Conservation (phyloP, 805 yeast genomes). For the Saturnispora bothae region DNA sequence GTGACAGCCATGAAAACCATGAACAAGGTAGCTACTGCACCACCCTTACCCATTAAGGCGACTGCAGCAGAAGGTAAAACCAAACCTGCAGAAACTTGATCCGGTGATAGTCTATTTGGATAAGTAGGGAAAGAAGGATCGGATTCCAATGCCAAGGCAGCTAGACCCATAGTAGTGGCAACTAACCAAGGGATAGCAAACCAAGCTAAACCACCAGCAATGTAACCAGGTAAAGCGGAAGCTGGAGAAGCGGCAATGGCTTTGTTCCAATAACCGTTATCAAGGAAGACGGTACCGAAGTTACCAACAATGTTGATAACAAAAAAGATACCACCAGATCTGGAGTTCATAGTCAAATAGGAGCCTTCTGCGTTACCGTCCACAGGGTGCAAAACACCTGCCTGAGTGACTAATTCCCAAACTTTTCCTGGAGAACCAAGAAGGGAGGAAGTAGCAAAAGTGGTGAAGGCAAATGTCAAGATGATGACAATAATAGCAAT, state of each 20-base stretch:
- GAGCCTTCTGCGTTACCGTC: constrained; percentile 79
- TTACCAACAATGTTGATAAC: constrained; percentile 84
- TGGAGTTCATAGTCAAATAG: constrained; percentile 78
- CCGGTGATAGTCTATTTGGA: constrained; percentile 54
- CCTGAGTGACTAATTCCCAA: constrained; percentile 59
- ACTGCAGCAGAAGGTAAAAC: constrained; percentile 72
- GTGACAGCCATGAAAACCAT: constrained; percentile 88
- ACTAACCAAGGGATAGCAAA: constrained; percentile 78
- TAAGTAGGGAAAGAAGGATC: constrained; percentile 71
- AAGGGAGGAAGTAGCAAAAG: constrained; percentile 56
- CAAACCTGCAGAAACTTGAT: constrained; percentile 72
- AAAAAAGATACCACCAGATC: constrained; percentile 79
- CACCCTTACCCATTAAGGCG: constrained; percentile 77
- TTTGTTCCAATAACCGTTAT: constrained; percentile 82
- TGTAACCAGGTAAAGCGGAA: constrained; percentile 79
- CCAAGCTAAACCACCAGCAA: constrained; percentile 85
- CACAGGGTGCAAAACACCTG: constrained; percentile 54
- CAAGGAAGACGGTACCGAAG: constrained; percentile 81
- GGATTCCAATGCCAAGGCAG: constrained; percentile 62
- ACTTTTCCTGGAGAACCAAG: constrained; percentile 79
- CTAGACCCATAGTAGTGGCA: constrained; percentile 82
- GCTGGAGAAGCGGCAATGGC: constrained; percentile 72
- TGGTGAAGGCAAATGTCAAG: constrained; percentile 69
- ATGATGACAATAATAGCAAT: constrained; percentile 69
- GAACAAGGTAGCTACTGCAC: constrained; percentile 73